Percentiles rank a stretch among this genome's conserved stretches.
Evolutionary conservation across 2,329 filamentous ascomycete genomes (phyloP).

Genomic region (Cladosporium sphaerospermum): DNA sequence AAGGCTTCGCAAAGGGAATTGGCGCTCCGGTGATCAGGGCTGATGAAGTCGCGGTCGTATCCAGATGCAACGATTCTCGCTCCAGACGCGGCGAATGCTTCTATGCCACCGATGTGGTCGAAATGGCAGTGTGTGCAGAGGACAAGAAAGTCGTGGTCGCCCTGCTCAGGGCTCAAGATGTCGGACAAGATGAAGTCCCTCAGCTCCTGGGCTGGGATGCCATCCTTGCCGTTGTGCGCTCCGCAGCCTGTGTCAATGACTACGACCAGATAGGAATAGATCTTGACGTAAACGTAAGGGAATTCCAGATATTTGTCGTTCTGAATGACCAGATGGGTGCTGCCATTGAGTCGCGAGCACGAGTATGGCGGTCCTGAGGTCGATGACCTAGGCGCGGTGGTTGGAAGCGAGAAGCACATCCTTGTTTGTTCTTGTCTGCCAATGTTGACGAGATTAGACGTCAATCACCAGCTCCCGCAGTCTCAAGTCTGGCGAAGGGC

Average conservation of each 20-base stretch:
- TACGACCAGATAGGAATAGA: not conserved
- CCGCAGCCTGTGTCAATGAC: slow-evolving; percentile 14
- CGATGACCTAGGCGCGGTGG: too few species aligned
- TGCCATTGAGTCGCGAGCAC: slow-evolving; percentile 3
- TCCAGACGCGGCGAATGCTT: slow-evolving; percentile 1
- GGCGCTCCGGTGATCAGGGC: slow-evolving; percentile 22
- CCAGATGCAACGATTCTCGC: slow-evolving; percentile 10
- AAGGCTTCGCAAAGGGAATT: slow-evolving; percentile 39
- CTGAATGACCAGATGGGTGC: slow-evolving; percentile 10
- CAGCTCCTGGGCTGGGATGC: not conserved
- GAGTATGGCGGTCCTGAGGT: not conserved
- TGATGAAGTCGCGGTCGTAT: slow-evolving; percentile 4
- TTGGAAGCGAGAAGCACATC: too few species aligned
- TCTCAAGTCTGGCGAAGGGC: too few species aligned
- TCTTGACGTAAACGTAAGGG: slow-evolving; percentile 13
- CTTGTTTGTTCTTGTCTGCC: too few species aligned
- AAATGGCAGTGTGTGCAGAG: slow-evolving; percentile 14
- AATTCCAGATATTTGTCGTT: slow-evolving; percentile 12
- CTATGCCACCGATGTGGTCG: slow-evolving; percentile 13
- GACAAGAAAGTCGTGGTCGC: slow-evolving; percentile 5
- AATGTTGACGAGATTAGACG: too few species aligned
- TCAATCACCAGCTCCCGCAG: too few species aligned
- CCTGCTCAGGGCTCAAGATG: not conserved
- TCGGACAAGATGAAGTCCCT: slow-evolving; percentile 9
- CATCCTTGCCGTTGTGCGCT: not conserved